phyloP scores from a whole-genome alignment of 768 basidiomycete species.

The Phlebiopsis flavidoalba region DNA sequence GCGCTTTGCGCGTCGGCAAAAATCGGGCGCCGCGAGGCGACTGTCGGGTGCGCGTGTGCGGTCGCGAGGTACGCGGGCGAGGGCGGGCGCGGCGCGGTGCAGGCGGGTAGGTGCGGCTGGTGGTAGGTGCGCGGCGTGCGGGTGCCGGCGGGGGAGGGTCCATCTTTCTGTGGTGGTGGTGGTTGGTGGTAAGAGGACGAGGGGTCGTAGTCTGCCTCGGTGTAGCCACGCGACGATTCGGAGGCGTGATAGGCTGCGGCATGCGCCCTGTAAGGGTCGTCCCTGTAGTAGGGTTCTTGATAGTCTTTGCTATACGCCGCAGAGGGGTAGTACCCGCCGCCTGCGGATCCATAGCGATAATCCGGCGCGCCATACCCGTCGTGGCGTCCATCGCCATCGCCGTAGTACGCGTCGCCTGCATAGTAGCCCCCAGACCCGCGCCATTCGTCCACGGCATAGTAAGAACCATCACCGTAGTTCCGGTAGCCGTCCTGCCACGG shows the following conservation, averaged over 20 bases:
- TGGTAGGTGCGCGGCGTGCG: slow-evolving; percentile 1
- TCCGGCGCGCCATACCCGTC: no score
- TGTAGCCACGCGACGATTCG: neutral
- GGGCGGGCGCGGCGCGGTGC: slow-evolving; percentile 25
- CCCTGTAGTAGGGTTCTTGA: neutral
- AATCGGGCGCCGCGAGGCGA: slow-evolving; percentile 24
- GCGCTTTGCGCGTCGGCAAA: no score
- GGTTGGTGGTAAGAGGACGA: no score
- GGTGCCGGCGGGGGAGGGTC: no score
- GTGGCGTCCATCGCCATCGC: no score
- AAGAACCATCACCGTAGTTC: neutral
- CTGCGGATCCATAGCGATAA: neutral
- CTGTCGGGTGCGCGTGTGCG: slow-evolving; percentile 25
- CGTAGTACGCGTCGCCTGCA: no score
- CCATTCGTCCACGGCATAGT: neutral
- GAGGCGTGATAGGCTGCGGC: neutral
- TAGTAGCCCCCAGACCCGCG: neutral
- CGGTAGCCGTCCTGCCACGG: slow-evolving; percentile 3
- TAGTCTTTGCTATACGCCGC: neutral
- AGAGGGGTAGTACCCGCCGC: neutral
- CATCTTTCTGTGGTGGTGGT: no score
- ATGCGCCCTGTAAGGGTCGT: neutral
- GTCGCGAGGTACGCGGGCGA: slow-evolving; percentile 32
- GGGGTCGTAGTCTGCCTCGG: neutral
- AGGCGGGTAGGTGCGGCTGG: slow-evolving; percentile 15